phyloP scores from a whole-genome alignment of 495 filamentous ascomycete species.

The Viridothelium virens region DNA sequence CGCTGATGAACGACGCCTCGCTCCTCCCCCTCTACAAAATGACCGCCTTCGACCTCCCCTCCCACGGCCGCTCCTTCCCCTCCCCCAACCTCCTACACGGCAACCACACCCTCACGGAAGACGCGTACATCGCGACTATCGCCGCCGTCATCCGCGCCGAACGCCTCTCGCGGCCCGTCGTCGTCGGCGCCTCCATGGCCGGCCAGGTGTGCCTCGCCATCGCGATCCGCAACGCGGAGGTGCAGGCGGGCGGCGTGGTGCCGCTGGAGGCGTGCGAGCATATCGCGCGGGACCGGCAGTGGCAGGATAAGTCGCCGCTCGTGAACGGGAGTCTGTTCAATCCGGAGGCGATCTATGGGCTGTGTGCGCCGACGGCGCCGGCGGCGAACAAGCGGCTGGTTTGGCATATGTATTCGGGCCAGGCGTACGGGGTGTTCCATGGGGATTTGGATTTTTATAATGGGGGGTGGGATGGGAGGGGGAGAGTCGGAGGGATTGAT shows the following conservation, averaged over 20 bases:
- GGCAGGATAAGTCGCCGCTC: constrained; percentile 26
- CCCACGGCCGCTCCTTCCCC: constrained; percentile 36
- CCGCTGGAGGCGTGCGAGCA: constrained; percentile 34
- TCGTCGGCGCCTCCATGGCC: constrained; percentile 40
- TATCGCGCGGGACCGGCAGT: constrained; percentile 25
- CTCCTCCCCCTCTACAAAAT: constrained; percentile 35
- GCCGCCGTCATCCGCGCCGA: constrained; percentile 33
- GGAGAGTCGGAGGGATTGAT: constrained; percentile 34
- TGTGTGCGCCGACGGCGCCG: constrained; percentile 36
- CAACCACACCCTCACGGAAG: constrained; percentile 38
- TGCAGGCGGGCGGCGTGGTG: constrained; percentile 37
- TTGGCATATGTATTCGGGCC: constrained; percentile 38
- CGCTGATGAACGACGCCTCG: constrained; percentile 36
- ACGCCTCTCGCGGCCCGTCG: constrained; percentile 35
- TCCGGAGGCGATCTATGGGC: constrained; percentile 40
- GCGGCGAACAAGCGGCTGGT: constrained; percentile 35
- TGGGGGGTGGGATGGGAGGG: constrained; percentile 38
- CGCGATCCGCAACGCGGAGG: constrained; percentile 34
- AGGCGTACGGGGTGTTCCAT: constrained; percentile 42
- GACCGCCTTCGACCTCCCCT: constrained; percentile 38
- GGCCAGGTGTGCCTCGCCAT: constrained; percentile 40
- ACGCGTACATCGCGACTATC: constrained; percentile 36
- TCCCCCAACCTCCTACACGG: constrained; percentile 15
- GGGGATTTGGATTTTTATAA: constrained; percentile 42
- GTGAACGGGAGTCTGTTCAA: constrained; percentile 34